phyloP scores from a whole-genome alignment of 2,329 filamentous ascomycete species.

The Fusarium scirpi region DNA sequence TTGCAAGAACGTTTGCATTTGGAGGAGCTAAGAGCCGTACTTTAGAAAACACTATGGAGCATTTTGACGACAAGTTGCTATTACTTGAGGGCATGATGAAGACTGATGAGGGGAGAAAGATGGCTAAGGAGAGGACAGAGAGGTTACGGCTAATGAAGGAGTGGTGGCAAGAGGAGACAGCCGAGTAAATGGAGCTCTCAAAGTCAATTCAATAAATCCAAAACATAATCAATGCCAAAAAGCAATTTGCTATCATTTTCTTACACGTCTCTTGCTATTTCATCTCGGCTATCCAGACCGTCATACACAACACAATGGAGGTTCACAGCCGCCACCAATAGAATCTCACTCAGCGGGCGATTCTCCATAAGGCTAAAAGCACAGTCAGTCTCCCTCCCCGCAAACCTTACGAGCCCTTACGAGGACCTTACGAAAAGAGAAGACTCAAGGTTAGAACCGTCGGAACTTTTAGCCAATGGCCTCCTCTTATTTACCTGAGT shows the following conservation, averaged over 20 bases:
- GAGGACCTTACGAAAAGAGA: slow-evolving; percentile 5
- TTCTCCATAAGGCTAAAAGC: slow-evolving; percentile 18
- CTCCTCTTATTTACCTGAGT: slow-evolving; percentile 5
- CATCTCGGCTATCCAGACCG: background rate
- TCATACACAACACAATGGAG: background rate
- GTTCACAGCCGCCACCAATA: background rate
- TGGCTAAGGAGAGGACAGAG: slow-evolving; percentile 66
- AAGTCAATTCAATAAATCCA: background rate
- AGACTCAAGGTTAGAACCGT: background rate
- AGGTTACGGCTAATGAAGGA: slow-evolving; percentile 64
- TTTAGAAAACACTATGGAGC: slow-evolving; percentile 75
- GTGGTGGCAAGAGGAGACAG: slow-evolving; percentile 69
- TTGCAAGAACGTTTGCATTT: slow-evolving; percentile 75
- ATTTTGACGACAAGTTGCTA: slow-evolving; percentile 82
- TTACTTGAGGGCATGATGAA: slow-evolving; percentile 74
- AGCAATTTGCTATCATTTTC: background rate
- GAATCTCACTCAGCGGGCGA: background rate
- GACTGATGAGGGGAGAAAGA: slow-evolving; percentile 64
- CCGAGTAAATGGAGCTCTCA: background rate
- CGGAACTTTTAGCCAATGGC: slow-evolving; percentile 20
- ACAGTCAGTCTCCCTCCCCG: slow-evolving; percentile 20
- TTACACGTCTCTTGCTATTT: background rate
- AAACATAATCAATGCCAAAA: background rate
- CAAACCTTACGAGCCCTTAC: slow-evolving; percentile 15
- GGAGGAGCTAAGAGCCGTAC: slow-evolving; percentile 72